phyloP scores from a whole-genome alignment of 2,329 filamentous ascomycete species.

The Grosmannia penicillata region DNA sequence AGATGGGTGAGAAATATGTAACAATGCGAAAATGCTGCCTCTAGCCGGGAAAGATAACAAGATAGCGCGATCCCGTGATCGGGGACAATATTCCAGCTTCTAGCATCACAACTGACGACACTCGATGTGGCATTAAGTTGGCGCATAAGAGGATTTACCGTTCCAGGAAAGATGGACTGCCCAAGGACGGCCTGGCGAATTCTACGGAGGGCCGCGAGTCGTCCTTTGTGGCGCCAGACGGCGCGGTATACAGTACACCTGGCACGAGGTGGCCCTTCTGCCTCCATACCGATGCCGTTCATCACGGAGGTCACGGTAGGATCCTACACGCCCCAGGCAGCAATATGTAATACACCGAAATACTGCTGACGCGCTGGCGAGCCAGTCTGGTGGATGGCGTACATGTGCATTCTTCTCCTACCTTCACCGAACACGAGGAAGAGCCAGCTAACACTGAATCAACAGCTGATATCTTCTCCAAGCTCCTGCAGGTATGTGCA shows the following conservation, averaged over 20 bases:
- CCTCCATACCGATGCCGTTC: slow-evolving; percentile 41
- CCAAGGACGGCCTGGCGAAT: slow-evolving; percentile 19
- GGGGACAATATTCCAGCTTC: no score
- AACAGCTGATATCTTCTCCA: slow-evolving; percentile 68
- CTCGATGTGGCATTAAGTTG: no score
- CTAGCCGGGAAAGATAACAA: no score
- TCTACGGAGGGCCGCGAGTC: slow-evolving; percentile 18
- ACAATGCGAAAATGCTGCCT: no score
- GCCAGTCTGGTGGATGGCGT: slow-evolving; percentile 59
- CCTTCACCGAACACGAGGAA: slow-evolving; percentile 10
- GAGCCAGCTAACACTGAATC: slow-evolving; percentile 1
- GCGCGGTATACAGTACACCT: slow-evolving; percentile 19
- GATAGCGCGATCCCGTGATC: no score
- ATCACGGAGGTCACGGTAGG: slow-evolving; percentile 40
- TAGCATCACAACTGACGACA: no score
- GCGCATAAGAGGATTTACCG: no score
- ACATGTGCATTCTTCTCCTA: slow-evolving; percentile 43
- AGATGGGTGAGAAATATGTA: no score
- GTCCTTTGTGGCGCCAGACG: slow-evolving; percentile 24
- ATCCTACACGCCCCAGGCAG: no score
- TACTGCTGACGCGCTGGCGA: slow-evolving; percentile 19
- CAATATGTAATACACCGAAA: no score
- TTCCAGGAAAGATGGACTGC: slow-evolving; percentile 17
- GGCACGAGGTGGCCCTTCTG: slow-evolving; percentile 10
- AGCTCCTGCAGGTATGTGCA: slow-evolving; percentile 51